Evolutionary conservation across 169 alveolate genomes (phyloP), one percentile per base, ranked within the genome.

Genomic region (Plasmodium reichenowi): DNA sequence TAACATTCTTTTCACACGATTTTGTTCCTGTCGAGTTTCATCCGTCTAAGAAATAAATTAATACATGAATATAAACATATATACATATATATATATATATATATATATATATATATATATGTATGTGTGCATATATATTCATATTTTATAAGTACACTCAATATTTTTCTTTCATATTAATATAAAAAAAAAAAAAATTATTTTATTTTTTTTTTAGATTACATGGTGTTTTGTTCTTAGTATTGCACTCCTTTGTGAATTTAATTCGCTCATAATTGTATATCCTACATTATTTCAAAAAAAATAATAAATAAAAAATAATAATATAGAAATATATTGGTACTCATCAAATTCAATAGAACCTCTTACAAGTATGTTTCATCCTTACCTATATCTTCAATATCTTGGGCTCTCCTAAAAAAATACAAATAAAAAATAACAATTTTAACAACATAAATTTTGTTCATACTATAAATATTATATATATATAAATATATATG

Each of bases 381-480:
- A 29, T 15, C 47, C 58, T 52, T 9, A 80, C 90, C 90, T 72
- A 80, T 80, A 38, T 80, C 90, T 32, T 80, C 90, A 9, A 80
- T 80, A 80, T 80, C 90, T 80, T 80, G 90, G 47, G 90, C 90
- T 67, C 83, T 67, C 90, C 90, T 80, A 80, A 80, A 80, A 60
- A 67, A 8, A 67, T 62, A 26, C n/a, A 24, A 10, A 24, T 47
- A n/a, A 52, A 20, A 43, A 26, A 10, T 29, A 29, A 29, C 0
- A 29, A 29, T 29, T 29, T 29, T 29, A 29, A 29, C 38, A 29
- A 29, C 6, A 29, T 29, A 29, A 22, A 22, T 62, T 45, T 3
- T 54, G 20, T 50, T 50, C 12, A 54, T 15, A 66, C 32, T 52
- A 12, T 54, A 50, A 45, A 29, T 17, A 20, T 2, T 29, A 29